These are phyloP conservation scores for Sicyos edulis DNA, from an alignment of 306 rosid species.

Conservation along the genomic window DNA sequence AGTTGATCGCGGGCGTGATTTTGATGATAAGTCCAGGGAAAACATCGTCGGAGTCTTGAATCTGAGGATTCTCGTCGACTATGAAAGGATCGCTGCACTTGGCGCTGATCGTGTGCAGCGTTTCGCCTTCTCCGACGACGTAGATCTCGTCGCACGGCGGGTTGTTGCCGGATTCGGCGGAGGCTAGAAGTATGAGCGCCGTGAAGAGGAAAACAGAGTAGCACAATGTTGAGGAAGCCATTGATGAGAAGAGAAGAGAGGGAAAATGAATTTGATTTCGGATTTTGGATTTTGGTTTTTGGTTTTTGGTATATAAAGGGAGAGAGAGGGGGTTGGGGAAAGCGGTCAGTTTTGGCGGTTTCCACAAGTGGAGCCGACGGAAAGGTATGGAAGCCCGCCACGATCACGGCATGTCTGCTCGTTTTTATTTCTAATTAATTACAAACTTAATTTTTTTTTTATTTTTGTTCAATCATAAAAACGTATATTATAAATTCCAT, in stretches of 20 bases:
- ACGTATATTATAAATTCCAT: no score
- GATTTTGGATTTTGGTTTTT: neutral
- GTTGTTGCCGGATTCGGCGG: neutral
- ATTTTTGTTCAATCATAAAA: no score
- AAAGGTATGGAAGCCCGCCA: neutral
- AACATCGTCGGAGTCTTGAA: constrained; percentile 83
- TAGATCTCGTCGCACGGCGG: constrained; percentile 37
- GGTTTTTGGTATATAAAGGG: neutral
- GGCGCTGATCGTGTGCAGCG: constrained; percentile 68
- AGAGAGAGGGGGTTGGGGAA: neutral
- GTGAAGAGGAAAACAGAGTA: neutral
- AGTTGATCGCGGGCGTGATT: constrained; percentile 28
- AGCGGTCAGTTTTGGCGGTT: constrained; percentile 18
- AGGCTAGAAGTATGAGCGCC: neutral
- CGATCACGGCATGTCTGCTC: neutral
- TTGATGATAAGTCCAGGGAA: constrained; percentile 77
- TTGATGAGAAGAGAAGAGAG: neutral
- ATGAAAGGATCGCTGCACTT: constrained; percentile 72
- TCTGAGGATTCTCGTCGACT: constrained; percentile 75
- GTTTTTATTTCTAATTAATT: no score
- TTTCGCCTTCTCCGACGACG: constrained; percentile 67
- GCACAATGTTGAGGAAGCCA: constrained; percentile 1
- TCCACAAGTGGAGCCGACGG: neutral
- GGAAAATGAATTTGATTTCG: neutral
- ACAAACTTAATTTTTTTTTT: no score